phyloP scores from a whole-genome alignment of 2,329 filamentous ascomycete genomes.

The Bretziella fagacearum region DNA sequence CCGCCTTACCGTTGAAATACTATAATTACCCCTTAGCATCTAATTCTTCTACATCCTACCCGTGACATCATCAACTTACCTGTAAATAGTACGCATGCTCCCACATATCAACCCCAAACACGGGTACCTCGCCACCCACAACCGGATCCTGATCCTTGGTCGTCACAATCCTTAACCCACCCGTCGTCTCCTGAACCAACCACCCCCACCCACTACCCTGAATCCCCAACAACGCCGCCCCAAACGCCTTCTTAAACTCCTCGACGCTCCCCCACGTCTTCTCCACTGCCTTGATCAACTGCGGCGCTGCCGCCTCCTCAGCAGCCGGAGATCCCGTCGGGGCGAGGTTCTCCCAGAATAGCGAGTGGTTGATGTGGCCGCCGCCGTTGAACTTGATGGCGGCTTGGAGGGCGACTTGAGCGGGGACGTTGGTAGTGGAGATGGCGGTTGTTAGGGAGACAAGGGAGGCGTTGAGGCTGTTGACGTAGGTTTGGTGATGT shows the following conservation, averaged over 20 bases:
- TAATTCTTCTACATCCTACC: background rate
- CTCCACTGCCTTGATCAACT: constrained; percentile 43
- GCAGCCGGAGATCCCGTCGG: constrained; percentile 43
- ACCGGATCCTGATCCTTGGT: constrained; percentile 80
- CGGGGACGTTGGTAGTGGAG: constrained; percentile 38
- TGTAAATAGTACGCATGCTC: constrained; percentile 85
- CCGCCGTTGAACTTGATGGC: constrained; percentile 78
- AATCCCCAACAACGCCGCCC: constrained; percentile 46
- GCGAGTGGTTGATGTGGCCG: constrained; percentile 80
- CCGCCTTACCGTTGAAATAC: constrained; percentile 60
- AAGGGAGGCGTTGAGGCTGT: constrained; percentile 53
- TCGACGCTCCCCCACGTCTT: constrained; percentile 52
- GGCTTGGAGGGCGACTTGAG: constrained; percentile 49
- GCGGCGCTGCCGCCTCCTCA: constrained; percentile 34
- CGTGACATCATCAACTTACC: constrained; percentile 25
- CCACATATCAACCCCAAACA: constrained; percentile 80
- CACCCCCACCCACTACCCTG: constrained; percentile 83
- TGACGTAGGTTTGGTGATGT: constrained; percentile 66
- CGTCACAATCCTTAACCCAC: constrained; percentile 51
- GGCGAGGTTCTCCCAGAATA: constrained; percentile 77
- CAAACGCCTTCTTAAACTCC: constrained; percentile 49
- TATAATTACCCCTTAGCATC: constrained; percentile 23
- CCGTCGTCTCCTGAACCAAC: constrained; percentile 50
- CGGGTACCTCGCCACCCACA: constrained; percentile 43
- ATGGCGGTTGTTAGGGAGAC: constrained; percentile 40